These are phyloP conservation scores for Leishmania mexicana DNA, from an alignment of 208 protist genomes.

Conservation along the genomic window DNA sequence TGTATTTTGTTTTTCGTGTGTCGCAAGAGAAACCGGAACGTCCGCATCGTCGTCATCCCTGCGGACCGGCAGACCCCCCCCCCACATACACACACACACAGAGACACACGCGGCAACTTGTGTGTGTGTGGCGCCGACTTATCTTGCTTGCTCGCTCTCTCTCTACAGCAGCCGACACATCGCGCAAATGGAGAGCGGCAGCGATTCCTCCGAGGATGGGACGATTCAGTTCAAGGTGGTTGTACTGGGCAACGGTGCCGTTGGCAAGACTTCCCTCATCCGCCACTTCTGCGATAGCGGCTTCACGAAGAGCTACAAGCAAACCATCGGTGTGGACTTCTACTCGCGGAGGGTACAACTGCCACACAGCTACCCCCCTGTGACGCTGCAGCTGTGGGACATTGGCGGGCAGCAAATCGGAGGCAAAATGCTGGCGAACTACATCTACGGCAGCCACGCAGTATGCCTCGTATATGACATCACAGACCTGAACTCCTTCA, in stretches of 20 bases:
- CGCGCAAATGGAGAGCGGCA: constrained; percentile 71
- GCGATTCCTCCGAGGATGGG: constrained; percentile 52
- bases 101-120: neutral
- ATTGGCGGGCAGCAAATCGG: constrained; percentile 95
- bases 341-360: constrained; percentile 92
- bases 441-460: constrained; percentile 91
- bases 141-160: neutral
- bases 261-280: constrained; percentile 94
- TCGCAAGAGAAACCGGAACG: neutral
- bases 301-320: constrained; percentile 93
- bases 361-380: constrained; percentile 42
- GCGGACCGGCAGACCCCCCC: neutral
- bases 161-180: neutral
- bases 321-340: constrained; percentile 96
- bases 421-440: constrained; percentile 94
- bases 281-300: constrained; percentile 84
- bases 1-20: neutral
- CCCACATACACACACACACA: constrained; percentile 13
- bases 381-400: constrained; percentile 95
- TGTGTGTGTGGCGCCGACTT: neutral
- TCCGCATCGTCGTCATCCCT: neutral
- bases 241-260: constrained; percentile 83
- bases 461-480: constrained; percentile 95
- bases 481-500: constrained; percentile 90
- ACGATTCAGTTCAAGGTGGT: constrained; percentile 70